Evolutionary conservation across 306 rosid species (phyloP).

Genomic region (Begonia fuchsioides): DNA sequence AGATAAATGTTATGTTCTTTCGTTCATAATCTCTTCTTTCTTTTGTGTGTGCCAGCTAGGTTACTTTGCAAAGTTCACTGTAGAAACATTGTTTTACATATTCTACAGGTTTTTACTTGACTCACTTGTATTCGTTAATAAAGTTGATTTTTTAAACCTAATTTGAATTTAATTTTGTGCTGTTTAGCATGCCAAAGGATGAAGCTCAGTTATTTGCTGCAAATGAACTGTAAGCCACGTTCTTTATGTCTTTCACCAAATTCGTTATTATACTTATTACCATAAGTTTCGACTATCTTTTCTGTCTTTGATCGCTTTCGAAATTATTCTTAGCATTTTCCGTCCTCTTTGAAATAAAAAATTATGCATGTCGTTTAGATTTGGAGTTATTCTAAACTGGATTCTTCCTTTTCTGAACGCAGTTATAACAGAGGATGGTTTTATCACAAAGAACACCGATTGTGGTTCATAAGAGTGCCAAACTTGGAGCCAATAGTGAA

Average conservation of each 20-base stretch:
- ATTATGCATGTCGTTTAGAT: too few relatives aligned
- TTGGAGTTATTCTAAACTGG: too few relatives aligned
- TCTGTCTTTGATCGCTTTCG: too few relatives aligned
- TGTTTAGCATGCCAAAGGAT: constrained; percentile 85
- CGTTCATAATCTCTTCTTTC: constrained; percentile 5
- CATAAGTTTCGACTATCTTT: neutral
- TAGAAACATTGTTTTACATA: constrained; percentile 79
- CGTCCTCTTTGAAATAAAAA: too few relatives aligned
- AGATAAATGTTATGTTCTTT: neutral
- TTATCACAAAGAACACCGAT: constrained; percentile 74
- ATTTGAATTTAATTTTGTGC: neutral
- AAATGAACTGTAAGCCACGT: constrained; percentile 65
- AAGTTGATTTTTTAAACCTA: neutral
- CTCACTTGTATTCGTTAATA: too few relatives aligned
- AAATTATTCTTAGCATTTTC: constrained; percentile 2
- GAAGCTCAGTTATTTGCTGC: constrained; percentile 88
- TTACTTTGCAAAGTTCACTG: constrained; percentile 53
- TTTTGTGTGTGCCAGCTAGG: constrained; percentile 49
- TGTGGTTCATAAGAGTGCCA: constrained; percentile 61
- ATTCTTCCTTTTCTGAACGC: constrained; percentile 1
- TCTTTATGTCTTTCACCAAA: neutral
- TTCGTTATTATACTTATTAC: neutral
- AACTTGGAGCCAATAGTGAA: constrained; percentile 74
- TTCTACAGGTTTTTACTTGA: constrained; percentile 59
- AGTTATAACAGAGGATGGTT: constrained; percentile 74